Evolutionary conservation across 805 yeast genomes (phyloP).

Genomic region (Jamesozyma gamospora): DNA sequence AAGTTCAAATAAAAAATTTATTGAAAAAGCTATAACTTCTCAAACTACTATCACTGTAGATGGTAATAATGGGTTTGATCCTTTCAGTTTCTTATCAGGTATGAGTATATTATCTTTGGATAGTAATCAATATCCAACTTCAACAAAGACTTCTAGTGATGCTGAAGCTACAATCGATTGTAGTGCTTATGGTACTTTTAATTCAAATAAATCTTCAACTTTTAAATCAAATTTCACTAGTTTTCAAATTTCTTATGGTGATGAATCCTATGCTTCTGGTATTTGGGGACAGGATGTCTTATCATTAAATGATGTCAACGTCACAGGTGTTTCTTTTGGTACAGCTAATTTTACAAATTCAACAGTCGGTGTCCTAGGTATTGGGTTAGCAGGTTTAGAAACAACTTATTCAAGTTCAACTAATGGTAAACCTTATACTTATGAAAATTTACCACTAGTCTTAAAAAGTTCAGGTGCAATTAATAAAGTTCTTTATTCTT

Average conservation of each 20-base stretch:
- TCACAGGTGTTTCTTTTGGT: conserved; percentile 26
- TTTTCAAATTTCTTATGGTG: conserved; percentile 43
- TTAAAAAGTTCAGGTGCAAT: conserved; percentile 30
- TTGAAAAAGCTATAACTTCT: not conserved
- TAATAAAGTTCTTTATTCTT: conserved; percentile 30
- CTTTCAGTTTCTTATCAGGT: not conserved
- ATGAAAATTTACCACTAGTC: conserved; percentile 14
- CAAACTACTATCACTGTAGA: not conserved
- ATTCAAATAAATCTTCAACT: conserved; percentile 26
- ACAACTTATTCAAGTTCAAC: conserved; percentile 35
- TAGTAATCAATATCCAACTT: not conserved
- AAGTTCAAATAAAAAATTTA: not conserved
- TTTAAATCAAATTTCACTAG: conserved; percentile 27
- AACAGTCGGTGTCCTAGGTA: conserved; percentile 40
- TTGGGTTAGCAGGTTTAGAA: conserved; percentile 52
- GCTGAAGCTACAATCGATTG: conserved; percentile 23
- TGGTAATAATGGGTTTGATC: not conserved
- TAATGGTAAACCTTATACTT: conserved; percentile 2
- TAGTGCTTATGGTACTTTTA: conserved; percentile 33
- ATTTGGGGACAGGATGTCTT: conserved; percentile 38
- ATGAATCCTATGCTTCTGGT: conserved; percentile 40
- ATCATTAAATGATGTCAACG: conserved; percentile 42
- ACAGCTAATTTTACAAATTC: conserved; percentile 29
- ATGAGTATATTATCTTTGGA: not conserved
- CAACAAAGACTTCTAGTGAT: not conserved